phyloP scores from a whole-genome alignment of 164 flowering plant species.

The Nymphaea colorata region DNA sequence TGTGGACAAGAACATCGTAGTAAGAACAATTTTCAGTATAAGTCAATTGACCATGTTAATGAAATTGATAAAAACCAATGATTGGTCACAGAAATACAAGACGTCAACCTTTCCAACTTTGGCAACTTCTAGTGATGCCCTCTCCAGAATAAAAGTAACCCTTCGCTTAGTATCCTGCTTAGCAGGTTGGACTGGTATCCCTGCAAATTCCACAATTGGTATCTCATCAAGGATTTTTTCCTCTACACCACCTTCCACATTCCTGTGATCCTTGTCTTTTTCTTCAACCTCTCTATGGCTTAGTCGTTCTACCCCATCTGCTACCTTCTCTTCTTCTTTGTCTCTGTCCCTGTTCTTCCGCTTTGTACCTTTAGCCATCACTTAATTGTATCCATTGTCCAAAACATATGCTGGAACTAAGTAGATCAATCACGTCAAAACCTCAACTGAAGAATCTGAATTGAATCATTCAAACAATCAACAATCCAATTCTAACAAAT shows the following conservation, averaged over 20 bases:
- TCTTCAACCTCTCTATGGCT: constrained; percentile 7
- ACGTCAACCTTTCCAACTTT: constrained; percentile 77
- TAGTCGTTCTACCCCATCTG: constrained; percentile 6
- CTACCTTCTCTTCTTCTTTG: background rate
- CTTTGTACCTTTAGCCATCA: too few species aligned
- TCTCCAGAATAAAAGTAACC: constrained; percentile 67
- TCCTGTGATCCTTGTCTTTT: background rate
- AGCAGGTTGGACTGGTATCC: constrained; percentile 38
- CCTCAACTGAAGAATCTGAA: too few species aligned
- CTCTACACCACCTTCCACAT: constrained; percentile 2
- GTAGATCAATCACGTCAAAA: too few species aligned
- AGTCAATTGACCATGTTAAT: too few species aligned
- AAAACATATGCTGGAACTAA: too few species aligned
- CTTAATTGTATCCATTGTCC: too few species aligned
- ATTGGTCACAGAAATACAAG: background rate
- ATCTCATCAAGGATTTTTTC: background rate
- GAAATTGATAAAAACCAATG: background rate
- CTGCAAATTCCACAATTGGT: constrained; percentile 25
- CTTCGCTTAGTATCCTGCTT: constrained; percentile 24
- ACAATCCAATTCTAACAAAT: too few species aligned
- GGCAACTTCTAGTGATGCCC: constrained; percentile 75
- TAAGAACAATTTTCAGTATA: background rate
- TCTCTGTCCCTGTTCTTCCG: background rate
- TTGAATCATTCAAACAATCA: too few species aligned
- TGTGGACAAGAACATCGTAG: constrained; percentile 9